These are phyloP conservation scores for Trichoderma aggressivum DNA, from an alignment of 2,329 filamentous ascomycete genomes.

Conservation along the genomic window DNA sequence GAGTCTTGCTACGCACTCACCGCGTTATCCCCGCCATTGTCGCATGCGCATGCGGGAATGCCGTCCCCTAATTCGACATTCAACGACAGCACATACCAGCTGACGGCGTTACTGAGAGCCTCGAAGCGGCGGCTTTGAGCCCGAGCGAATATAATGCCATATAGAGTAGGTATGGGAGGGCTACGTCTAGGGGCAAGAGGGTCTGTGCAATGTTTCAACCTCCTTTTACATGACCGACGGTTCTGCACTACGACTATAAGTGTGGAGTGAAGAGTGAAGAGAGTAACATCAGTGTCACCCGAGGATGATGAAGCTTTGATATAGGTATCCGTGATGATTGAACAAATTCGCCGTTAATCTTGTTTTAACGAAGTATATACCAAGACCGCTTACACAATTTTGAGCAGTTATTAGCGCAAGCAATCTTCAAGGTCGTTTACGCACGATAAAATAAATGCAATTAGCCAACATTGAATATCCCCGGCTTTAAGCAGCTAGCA, in stretches of 20 bases:
- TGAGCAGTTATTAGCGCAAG: neutral
- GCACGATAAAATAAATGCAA: neutral
- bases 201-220: neutral
- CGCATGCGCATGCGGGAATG: constrained; percentile 43
- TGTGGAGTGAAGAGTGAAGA: neutral
- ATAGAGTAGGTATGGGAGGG: constrained; percentile 27
- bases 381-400: neutral
- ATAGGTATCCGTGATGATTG: neutral
- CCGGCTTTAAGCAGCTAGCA: neutral
- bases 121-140: constrained; percentile 42
- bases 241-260: neutral
- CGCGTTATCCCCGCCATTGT: constrained; percentile 47
- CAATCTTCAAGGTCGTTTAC: neutral
- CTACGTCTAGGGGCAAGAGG: neutral
- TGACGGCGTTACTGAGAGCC: constrained; percentile 38
- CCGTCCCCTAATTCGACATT: constrained; percentile 39
- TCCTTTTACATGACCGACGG: neutral
- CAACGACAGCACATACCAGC: constrained; percentile 43
- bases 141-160: constrained; percentile 38
- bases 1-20: constrained; percentile 45
- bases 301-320: neutral
- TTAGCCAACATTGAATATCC: neutral
- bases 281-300: neutral
- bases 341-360: neutral
- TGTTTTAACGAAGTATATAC: neutral